phyloP scores from a whole-genome alignment of 2,329 filamentous ascomycete species.

The Trichoderma sp. region DNA sequence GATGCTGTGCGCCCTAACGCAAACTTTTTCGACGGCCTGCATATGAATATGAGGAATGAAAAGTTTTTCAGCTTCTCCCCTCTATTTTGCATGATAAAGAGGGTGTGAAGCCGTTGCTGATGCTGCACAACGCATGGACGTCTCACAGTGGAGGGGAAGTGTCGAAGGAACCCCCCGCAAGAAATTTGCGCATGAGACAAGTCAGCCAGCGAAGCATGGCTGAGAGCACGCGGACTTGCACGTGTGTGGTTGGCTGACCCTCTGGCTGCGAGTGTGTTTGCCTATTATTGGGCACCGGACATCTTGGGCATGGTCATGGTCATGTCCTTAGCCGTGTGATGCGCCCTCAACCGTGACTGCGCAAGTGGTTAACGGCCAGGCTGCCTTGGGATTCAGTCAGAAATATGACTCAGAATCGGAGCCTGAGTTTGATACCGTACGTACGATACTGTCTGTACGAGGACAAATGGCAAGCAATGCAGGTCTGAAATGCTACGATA shows the following conservation, averaged over 20 bases:
- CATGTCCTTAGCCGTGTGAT: background rate
- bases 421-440: background rate
- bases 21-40: background rate
- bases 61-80: background rate
- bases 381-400: background rate
- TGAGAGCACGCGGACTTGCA: slow-evolving; percentile 15
- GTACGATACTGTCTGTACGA: background rate
- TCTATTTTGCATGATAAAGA: background rate
- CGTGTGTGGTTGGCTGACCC: slow-evolving; percentile 10
- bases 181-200: slow-evolving; percentile 11
- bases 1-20: slow-evolving; percentile 5
- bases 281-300: background rate
- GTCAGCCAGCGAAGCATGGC: slow-evolving; percentile 1
- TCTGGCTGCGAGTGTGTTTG: slow-evolving; percentile 4
- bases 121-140: slow-evolving; percentile 4
- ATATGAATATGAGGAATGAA: background rate
- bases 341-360: background rate
- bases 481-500: background rate
- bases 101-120: slow-evolving; percentile 4
- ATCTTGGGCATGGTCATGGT: background rate
- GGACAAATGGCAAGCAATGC: background rate
- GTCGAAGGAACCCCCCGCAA: background rate
- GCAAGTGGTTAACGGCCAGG: background rate
- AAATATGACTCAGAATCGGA: background rate
- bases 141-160: background rate